Evolutionary conservation across 805 yeast genomes (phyloP).

Genomic region (Pichia eremophila): DNA sequence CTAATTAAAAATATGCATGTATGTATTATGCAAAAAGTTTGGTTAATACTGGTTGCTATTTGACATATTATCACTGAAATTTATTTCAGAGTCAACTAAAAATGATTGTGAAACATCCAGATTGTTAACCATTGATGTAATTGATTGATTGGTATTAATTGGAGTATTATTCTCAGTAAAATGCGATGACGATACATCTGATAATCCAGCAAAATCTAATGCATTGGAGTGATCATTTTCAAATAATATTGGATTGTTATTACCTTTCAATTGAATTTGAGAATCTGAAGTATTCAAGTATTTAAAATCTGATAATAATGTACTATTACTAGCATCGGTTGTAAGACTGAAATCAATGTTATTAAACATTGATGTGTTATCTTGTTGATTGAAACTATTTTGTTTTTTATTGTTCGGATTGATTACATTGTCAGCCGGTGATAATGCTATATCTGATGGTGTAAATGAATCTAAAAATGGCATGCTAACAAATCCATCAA

Average conservation of each 20-base stretch:
- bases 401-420: background rate
- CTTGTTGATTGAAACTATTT: background rate
- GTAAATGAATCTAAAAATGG: conserved; percentile 2
- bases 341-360: too few species aligned
- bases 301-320: background rate
- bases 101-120: background rate
- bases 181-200: background rate
- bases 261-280: background rate
- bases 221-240: background rate
- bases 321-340: background rate
- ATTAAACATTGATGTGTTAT: background rate
- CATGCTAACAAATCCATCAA: background rate
- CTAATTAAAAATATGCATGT: background rate
- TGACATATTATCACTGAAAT: background rate
- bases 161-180: background rate
- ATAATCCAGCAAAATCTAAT: background rate
- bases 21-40: background rate
- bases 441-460: background rate
- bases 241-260: background rate
- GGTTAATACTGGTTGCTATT: background rate
- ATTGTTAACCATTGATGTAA: background rate
- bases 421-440: background rate
- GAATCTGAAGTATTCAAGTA: conserved; percentile 1
- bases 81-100: background rate
- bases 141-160: background rate